Conservation (phyloP, 164 flowering plant genomes). For the Umbellularia californica region DNA sequence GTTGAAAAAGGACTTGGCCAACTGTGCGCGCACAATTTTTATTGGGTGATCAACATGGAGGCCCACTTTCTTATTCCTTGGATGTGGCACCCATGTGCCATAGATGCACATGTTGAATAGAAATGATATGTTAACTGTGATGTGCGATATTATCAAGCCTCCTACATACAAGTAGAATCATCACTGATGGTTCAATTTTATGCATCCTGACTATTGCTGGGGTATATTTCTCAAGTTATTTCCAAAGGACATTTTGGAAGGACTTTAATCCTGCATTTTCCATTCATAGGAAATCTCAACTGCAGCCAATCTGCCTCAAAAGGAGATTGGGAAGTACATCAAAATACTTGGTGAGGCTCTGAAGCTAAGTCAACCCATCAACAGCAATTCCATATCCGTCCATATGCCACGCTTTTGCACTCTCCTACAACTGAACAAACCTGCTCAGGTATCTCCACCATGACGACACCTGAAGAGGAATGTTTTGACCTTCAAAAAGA, state of each 20-base stretch:
- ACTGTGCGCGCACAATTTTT: background rate
- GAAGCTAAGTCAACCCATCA: constrained; percentile 90
- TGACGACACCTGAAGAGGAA: background rate
- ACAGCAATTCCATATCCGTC: constrained; percentile 94
- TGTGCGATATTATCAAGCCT: background rate
- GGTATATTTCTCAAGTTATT: background rate
- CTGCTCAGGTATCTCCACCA: constrained; percentile 77
- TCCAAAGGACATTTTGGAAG: background rate
- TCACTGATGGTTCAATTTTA: background rate
- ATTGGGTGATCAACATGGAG: background rate
- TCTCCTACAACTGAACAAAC: constrained; percentile 91
- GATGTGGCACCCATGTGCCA: background rate
- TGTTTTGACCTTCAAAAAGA: background rate
- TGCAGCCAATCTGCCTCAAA: constrained; percentile 97
- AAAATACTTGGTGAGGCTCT: constrained; percentile 95
- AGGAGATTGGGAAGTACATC: constrained; percentile 97
- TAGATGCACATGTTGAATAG: too few species aligned
- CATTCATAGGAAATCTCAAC: constrained; percentile 75
- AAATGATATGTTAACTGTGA: background rate
- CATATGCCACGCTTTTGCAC: constrained; percentile 98
- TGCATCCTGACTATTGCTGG: background rate
- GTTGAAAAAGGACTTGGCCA: background rate
- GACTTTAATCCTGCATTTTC: background rate
- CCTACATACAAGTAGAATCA: background rate
- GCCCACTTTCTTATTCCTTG: background rate